A percentile compares a stretch with the other conserved stretches of the same genome.
Conservation (phyloP, 2,329 filamentous ascomycete genomes). For the Microthyrium microscopicum region DNA sequence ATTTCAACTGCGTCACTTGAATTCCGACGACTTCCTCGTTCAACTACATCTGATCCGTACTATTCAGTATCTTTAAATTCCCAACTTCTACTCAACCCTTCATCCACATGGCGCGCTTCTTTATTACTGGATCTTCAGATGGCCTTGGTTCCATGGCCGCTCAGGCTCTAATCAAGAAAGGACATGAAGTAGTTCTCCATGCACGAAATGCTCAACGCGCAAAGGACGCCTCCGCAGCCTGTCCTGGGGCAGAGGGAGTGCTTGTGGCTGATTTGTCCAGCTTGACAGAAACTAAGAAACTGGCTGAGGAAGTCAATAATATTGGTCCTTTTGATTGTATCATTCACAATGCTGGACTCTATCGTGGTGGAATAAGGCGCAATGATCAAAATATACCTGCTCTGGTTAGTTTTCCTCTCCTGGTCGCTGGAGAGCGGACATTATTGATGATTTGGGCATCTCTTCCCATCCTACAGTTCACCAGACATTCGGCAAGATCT, state of each 20-base stretch:
- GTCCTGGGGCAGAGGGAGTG: slow-evolving; percentile 33
- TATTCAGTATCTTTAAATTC: too few relatives aligned
- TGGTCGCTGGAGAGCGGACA: too few relatives aligned
- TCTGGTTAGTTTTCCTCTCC: too few relatives aligned
- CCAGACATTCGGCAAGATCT: too few relatives aligned
- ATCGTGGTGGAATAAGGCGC: slow-evolving; percentile 25
- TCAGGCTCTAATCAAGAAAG: slow-evolving; percentile 30
- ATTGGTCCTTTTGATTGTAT: slow-evolving; percentile 36
- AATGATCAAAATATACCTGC: slow-evolving; percentile 31
- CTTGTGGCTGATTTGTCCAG: slow-evolving; percentile 37
- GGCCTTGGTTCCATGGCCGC: slow-evolving; percentile 38
- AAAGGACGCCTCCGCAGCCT: slow-evolving; percentile 28
- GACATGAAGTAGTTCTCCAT: slow-evolving; percentile 40
- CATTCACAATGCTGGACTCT: slow-evolving; percentile 41
- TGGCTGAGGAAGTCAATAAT: slow-evolving; percentile 35
- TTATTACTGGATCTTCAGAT: slow-evolving; percentile 42
- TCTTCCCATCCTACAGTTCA: too few relatives aligned
- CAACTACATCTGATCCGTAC: too few relatives aligned
- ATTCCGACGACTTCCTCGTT: too few relatives aligned
- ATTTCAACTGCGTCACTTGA: too few relatives aligned
- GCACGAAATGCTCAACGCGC: slow-evolving; percentile 39
- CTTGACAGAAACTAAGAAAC: slow-evolving; percentile 31
- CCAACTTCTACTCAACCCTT: too few relatives aligned
- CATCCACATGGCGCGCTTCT: slow-evolving; percentile 31
- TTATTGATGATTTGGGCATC: too few relatives aligned